Evolutionary conservation across 1,139 yeast genomes (phyloP), one percentile per base, ranked within the genome.

Genomic region (Arxiozyma slooffiae): DNA sequence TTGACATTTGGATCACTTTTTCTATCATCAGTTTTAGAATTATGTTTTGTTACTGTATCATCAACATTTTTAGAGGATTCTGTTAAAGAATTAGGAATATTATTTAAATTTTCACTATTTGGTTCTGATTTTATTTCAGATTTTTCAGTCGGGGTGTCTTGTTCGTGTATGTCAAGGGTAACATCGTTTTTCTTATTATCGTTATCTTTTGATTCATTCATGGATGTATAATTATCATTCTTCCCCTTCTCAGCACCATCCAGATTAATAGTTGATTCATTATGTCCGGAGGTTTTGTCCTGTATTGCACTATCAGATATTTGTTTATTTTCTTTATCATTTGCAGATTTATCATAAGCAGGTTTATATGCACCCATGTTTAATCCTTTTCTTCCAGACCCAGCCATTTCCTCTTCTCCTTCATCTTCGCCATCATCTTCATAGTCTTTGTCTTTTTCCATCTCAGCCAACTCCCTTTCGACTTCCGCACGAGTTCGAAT

Each of bases 401-500:
- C 67, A 1, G 67, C 64, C 34, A 58, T 64, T 52, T 64, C 67
- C 24, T 58, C 63, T 41, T 56, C 57, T 26, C 58, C 63, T 34
- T 56, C 57, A 22, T 51, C 57, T 17, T 53, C 56, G 17, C 51
- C 55, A n/a, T 49, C 54, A 18, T 58, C 63, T 37, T 63, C 60
- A 47, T 55, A 58, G 44, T 59, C 66, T 48, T 57, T 61, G 44
- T 61, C 67, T 40, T 54, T 58, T 21, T 60, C 67, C 55, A 57
- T 54, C 11, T 78, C 74, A 9, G 80, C 88, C 30, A 82, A 82
- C 60, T 89, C 97, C 49, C 80, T 83, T 60, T 92, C 97, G 1
- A 89, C 83, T 52, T 92, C 97, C 0, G 87, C 78, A 45, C 97
- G 72, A 61, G 82, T 89, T 57, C 92, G 76, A 5, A 92, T 77